Conservation (phyloP, 2,329 filamentous ascomycete species). For the Verticillium klebahnii region DNA sequence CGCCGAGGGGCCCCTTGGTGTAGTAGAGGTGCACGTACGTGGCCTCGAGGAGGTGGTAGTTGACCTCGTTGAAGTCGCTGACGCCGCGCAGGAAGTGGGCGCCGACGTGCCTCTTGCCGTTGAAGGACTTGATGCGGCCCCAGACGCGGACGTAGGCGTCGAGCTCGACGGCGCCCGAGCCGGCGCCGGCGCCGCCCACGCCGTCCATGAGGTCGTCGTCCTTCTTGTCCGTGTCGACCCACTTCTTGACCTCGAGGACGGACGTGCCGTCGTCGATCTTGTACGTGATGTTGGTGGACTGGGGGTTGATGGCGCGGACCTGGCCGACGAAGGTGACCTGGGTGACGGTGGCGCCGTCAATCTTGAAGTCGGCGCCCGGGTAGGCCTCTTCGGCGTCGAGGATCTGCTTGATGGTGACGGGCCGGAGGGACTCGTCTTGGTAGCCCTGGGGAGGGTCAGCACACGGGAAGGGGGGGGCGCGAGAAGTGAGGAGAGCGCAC, state of each 20-base stretch:
- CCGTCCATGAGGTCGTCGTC: conserved; percentile 32
- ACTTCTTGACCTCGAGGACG: conserved; percentile 84
- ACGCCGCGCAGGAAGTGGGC: conserved; percentile 78
- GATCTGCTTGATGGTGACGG: conserved; percentile 93
- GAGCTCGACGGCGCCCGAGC: conserved; percentile 58
- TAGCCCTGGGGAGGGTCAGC: conserved; percentile 30
- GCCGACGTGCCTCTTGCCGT: conserved; percentile 75
- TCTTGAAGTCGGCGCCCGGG: conserved; percentile 69
- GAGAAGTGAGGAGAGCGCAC: conserved; percentile 21
- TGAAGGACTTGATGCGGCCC: conserved; percentile 79
- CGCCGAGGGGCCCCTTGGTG: conserved; percentile 59
- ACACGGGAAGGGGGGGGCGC: not conserved
- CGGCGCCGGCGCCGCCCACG: conserved; percentile 30
- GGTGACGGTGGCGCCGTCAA: conserved; percentile 71
- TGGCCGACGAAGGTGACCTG: conserved; percentile 86
- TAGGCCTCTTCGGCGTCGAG: conserved; percentile 75
- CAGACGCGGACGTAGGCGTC: conserved; percentile 82
- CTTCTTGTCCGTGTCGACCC: conserved; percentile 63
- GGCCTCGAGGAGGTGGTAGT: conserved; percentile 86
- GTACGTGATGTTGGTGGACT: conserved; percentile 89
- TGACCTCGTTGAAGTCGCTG: conserved; percentile 84
- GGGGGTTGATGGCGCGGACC: conserved; percentile 79
- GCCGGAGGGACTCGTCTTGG: conserved; percentile 81
- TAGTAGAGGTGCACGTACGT: conserved; percentile 84
- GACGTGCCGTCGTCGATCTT: conserved; percentile 94